A percentile compares a stretch with the other conserved stretches of the same genome.
Evolutionary conservation across 768 basidiomycete species (phyloP).

Genomic region (Termitomyces sp.): DNA sequence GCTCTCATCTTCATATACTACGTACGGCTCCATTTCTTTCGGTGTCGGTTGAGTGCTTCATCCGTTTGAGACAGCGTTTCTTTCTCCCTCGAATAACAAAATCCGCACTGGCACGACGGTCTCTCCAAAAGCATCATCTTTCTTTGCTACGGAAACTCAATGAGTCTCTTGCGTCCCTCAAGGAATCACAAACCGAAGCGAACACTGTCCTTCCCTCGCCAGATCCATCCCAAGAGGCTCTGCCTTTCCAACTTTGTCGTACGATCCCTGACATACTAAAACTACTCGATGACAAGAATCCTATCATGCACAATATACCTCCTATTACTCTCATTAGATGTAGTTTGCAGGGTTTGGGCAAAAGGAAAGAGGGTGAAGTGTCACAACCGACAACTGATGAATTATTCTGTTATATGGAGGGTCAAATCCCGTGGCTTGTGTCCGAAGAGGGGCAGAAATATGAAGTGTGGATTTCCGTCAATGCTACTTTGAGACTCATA

Average conservation of each 20-base stretch:
- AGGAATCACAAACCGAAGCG: slow-evolving; percentile 47
- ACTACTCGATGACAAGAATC: slow-evolving; percentile 20
- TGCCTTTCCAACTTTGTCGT: slow-evolving; percentile 35
- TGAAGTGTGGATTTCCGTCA: slow-evolving; percentile 38
- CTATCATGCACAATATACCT: slow-evolving; percentile 31
- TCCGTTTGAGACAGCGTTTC: slow-evolving; percentile 41
- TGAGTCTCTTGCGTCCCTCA: slow-evolving; percentile 48
- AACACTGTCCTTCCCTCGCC: slow-evolving; percentile 54
- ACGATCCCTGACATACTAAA: slow-evolving; percentile 38
- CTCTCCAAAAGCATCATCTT: slow-evolving; percentile 56
- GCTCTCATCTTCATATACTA: slow-evolving; percentile 58
- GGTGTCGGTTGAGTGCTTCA: not conserved
- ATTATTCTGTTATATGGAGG: slow-evolving; percentile 52
- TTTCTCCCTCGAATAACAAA: slow-evolving; percentile 60
- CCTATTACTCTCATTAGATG: slow-evolving; percentile 58
- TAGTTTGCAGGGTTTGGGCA: slow-evolving; percentile 44
- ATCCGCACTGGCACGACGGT: slow-evolving; percentile 54
- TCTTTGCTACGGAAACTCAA: slow-evolving; percentile 49
- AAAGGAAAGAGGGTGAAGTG: slow-evolving; percentile 26
- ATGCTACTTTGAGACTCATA: not conserved
- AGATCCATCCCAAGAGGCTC: slow-evolving; percentile 42
- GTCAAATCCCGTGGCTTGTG: slow-evolving; percentile 51
- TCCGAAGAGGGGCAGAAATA: slow-evolving; percentile 43
- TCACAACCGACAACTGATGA: slow-evolving; percentile 48
- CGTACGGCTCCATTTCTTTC: slow-evolving; percentile 31